A percentile compares a stretch with the other conserved stretches of the same genome.
Conservation (phyloP, 73 alveolate species). For the Stentor coeruleus region DNA sequence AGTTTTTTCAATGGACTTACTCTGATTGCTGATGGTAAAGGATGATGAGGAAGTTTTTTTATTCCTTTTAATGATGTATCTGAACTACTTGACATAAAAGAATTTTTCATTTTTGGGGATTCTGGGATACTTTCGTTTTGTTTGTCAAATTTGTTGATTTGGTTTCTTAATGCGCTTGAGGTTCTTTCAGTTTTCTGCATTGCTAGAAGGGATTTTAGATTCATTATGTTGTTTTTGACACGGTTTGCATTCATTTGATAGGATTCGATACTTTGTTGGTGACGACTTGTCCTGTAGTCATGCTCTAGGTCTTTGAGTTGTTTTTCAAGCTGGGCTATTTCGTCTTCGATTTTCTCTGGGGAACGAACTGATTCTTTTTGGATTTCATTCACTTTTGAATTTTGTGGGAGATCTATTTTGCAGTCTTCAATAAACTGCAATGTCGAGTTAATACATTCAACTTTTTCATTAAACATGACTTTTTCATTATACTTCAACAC, state of each 20-base stretch:
- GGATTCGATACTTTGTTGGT: background rate
- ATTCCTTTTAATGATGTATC: background rate
- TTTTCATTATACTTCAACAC: background rate
- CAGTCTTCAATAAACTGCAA: background rate
- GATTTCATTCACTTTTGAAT: background rate
- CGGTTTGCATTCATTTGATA: background rate
- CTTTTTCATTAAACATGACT: background rate
- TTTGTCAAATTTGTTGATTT: background rate
- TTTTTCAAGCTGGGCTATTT: background rate
- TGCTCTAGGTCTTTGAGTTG: background rate
- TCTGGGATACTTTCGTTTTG: background rate
- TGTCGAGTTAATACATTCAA: background rate
- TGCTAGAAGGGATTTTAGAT: background rate
- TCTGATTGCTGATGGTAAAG: background rate
- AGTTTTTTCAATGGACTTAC: background rate
- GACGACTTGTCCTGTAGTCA: background rate
- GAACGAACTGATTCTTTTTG: background rate
- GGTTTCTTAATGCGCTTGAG: background rate
- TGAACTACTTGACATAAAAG: background rate
- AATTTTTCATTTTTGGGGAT: background rate
- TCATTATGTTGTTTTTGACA: background rate
- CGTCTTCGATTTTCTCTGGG: background rate
- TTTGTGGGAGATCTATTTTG: background rate
- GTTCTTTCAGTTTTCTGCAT: conserved; percentile 5
- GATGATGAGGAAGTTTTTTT: background rate